Conservation (phyloP, 208 protist species). For the Leishmania guyanensis region DNA sequence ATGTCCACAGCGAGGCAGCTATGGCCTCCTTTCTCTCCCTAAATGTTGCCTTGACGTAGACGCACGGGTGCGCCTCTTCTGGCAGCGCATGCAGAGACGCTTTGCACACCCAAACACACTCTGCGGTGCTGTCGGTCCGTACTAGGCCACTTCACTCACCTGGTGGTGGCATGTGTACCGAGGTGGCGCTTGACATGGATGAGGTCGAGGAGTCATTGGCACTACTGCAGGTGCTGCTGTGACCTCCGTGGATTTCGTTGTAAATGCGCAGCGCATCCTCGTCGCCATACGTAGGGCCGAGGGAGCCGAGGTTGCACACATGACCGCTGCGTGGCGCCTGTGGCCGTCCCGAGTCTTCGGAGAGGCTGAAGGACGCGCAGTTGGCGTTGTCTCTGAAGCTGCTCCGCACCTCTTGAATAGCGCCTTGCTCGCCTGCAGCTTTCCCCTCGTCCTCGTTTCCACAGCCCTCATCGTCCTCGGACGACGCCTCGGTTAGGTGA, state of each 20-base stretch:
- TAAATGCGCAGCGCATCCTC: conserved; percentile 44
- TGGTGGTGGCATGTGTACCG: not conserved
- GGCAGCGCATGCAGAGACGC: not conserved
- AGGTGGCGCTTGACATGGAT: conserved; percentile 1
- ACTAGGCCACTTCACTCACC: not conserved
- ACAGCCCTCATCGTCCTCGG: not conserved
- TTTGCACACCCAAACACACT: not conserved
- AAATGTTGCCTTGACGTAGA: not conserved
- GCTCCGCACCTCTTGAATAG: not conserved
- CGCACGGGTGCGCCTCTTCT: not conserved
- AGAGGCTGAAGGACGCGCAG: not conserved
- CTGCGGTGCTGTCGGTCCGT: not conserved
- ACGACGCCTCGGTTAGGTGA: not conserved
- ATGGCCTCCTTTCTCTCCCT: not conserved
- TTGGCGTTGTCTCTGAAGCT: not conserved
- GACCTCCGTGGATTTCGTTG: conserved; percentile 42
- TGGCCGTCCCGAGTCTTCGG: conserved; percentile 10
- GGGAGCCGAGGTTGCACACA: conserved; percentile 27
- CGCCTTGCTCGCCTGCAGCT: not conserved
- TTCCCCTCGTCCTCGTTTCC: not conserved
- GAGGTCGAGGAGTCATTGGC: conserved; percentile 15
- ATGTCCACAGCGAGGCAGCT: no score
- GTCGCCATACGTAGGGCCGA: conserved; percentile 36
- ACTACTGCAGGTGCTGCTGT: conserved; percentile 13
- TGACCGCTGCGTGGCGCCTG: conserved; percentile 28